Base-by-base conservation (phyloP, 2,329 filamentous ascomycete species). In the Claviceps spartinae region DNA sequence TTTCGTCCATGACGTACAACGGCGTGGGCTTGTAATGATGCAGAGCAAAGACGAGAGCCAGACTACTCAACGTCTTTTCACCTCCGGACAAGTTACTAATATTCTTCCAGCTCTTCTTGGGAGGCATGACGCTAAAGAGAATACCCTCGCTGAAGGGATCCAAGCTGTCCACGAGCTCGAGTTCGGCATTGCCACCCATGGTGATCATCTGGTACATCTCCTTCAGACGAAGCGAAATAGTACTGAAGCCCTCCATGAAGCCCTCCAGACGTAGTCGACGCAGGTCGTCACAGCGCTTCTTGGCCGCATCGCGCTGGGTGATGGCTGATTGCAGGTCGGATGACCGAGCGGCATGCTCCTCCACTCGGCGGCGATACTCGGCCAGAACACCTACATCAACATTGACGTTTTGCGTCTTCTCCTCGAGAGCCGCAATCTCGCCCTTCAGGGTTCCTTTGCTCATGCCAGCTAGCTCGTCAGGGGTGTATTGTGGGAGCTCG, bases 161-260 rank as follows among this genome's bases (percentile, higher is more conserved):
- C 2, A 98, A 74, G 18, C 85, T 91, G 72, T 98, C 93, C 42
- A 98, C 93, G 24, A 98, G 82, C 68, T 98, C 94, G 13, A 98
- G 79, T 71, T 98, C 93, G 0, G 93, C 93, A 62, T 98, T 98
- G 52, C 93, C 93, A 55, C 93, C 93, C 89, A 98, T 97, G 22
- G 93, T 98, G 66, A 98, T 98, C 90, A 98, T 96, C 67, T 98
- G 93, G 71, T 98, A 98, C 93, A 98, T 98, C 65, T 98, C 93
- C 73, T 98, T 98, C 46, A 98, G 76, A 1, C 91, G 86, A 24
- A 96, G 76, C 1, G 91, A 97, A 67, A 98, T 98, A 56, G 82
- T 85, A 62, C 85, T 85, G 72, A 98, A 97, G 41, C 94, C 93
- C 65, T 94, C 88, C 90, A 97, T 97, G 77, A 98, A 98, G 38